Conservation (phyloP, 495 filamentous ascomycete species). For the Neurospora terricola region DNA sequence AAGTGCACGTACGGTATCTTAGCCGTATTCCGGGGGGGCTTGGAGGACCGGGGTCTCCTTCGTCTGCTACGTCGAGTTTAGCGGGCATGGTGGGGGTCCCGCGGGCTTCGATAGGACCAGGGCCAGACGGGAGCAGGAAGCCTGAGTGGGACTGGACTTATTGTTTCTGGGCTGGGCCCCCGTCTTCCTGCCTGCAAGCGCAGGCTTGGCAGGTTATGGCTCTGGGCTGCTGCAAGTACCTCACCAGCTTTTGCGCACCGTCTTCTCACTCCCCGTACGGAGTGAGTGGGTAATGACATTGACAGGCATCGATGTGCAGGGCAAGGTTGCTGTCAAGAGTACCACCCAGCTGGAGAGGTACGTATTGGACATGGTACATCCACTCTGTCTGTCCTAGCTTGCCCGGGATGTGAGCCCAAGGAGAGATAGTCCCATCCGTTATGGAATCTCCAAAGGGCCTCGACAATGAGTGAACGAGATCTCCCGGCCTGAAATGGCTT, state of each 20-base stretch:
- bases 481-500: slow-evolving; percentile 8
- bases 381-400: slow-evolving; percentile 1
- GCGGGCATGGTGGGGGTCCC: not conserved
- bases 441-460: slow-evolving; percentile 3
- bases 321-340: not conserved
- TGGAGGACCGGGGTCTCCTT: not conserved
- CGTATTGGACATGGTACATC: not conserved
- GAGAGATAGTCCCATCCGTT: not conserved
- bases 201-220: not conserved
- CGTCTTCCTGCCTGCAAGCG: not conserved
- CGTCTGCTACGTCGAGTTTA: not conserved
- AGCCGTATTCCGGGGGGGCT: not conserved
- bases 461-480: slow-evolving; percentile 12
- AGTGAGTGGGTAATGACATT: not conserved
- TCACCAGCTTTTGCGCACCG: not conserved
- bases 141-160: not conserved
- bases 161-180: not conserved
- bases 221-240: not conserved
- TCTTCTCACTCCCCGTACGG: not conserved
- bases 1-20: not conserved
- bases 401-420: not conserved
- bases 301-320: not conserved
- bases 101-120: not conserved
- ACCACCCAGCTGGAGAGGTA: not conserved
- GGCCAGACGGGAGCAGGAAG: not conserved